Base-by-base conservation (phyloP, 192 early-diverging fungal species). In the Podochytrium sp. region DNA sequence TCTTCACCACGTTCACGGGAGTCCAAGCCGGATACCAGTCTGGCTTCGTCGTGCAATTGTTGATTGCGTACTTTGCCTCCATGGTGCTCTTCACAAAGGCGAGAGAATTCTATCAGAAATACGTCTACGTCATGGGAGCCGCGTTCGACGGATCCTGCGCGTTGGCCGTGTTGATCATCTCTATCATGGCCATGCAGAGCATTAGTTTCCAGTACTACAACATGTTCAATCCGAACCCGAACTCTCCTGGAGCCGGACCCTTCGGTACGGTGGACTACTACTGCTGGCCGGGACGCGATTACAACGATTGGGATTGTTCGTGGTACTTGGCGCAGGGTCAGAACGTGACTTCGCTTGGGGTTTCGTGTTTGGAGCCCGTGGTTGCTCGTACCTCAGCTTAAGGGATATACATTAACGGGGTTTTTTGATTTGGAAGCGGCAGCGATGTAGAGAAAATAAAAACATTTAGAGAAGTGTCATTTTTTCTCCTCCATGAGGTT, bases 91-190 rank as follows among this genome's bases (percentile, higher is more conserved):
- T 73, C 43, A 62, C 73, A 51, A 14, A 50, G 1, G 42, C 18
- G 1, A 39, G 65, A 25, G 65, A 30, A 32, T 63, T 63, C 37
- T 63, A 2, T 35, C 20, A 63, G 38, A 77, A 80, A 37, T 86
- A 81, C 43, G 80, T 81, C 29, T 86, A 86, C 66, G 81, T 89
- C 7, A 78, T 87, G 14, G 79, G 77, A 3, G 76, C 83, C 7
- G 87, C 84, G 12, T 76, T 89, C 67, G 87, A 87, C 68, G 76
- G 83, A 2, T 85, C 86, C 18, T 16, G 33, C 30, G 56, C 34
- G 30, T 29, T 75, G 20, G 43, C 29, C 12, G 32, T 34, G 18
- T 6, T 53, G 25, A 23, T 75, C 14, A 29, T 63, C 12, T 39
- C 35, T 14, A 14, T 63, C 1, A 39, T 63, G 60, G 30, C 35